Percentiles rank a stretch among this genome's conserved stretches.
Evolutionary conservation across 495 filamentous ascomycete genomes (phyloP).

Genomic region (Viridothelium virens): DNA sequence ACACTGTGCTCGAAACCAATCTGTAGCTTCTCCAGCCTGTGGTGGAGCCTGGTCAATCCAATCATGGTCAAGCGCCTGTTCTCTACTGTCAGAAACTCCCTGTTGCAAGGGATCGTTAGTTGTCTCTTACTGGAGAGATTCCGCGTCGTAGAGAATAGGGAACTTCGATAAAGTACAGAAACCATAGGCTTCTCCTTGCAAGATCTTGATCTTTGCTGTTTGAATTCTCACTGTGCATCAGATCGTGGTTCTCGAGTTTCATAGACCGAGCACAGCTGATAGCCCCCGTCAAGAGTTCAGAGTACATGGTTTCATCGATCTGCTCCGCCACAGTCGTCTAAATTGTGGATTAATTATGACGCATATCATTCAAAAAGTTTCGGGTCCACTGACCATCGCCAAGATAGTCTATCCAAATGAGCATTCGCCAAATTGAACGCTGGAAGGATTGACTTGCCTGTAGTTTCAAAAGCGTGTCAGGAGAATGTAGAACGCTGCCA

Average conservation of each 20-base stretch:
- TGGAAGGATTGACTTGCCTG: background rate
- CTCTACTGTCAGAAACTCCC: background rate
- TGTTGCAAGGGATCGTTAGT: background rate
- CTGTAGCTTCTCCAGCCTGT: background rate
- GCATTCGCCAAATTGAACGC: background rate
- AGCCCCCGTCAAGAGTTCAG: background rate
- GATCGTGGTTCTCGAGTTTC: slow-evolving; percentile 6
- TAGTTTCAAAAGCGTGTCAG: slow-evolving; percentile 3
- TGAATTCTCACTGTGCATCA: background rate
- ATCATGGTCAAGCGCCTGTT: slow-evolving; percentile 1
- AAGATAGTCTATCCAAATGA: background rate
- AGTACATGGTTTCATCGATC: background rate
- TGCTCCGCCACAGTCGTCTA: background rate
- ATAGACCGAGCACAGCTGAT: background rate
- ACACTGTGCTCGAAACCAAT: slow-evolving; percentile 1
- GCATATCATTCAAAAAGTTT: background rate
- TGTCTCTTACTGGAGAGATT: background rate
- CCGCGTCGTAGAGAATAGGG: background rate
- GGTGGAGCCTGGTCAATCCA: background rate
- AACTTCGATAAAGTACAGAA: slow-evolving; percentile 3
- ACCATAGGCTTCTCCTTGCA: slow-evolving; percentile 6
- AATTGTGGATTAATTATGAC: background rate
- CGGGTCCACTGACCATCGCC: background rate
- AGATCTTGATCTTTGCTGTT: slow-evolving; percentile 4
- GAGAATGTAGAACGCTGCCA: slow-evolving; percentile 1